Evolutionary conservation across 139 green algal species (phyloP).

Genomic region (Picochlorum sp.): DNA sequence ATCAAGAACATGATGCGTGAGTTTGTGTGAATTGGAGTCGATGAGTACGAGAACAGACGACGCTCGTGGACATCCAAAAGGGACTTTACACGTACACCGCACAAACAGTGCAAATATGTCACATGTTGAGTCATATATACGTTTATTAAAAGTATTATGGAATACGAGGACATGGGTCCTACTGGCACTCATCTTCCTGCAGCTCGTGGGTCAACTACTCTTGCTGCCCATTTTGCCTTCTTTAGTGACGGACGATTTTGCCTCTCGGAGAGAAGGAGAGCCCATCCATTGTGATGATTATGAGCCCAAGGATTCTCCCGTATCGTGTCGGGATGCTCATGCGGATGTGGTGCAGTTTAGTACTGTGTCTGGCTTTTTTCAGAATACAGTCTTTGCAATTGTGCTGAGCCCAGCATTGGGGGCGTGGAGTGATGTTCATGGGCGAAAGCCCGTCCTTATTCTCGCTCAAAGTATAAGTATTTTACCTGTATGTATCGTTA

Average conservation of each 20-base stretch:
- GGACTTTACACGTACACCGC: too few relatives aligned
- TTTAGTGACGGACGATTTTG: conserved; percentile 74
- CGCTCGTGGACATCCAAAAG: too few relatives aligned
- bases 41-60: too few relatives aligned
- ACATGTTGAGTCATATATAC: not conserved
- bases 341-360: conserved; percentile 44
- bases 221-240: conserved; percentile 49
- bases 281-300: conserved; percentile 57
- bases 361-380: conserved; percentile 55
- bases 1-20: too few relatives aligned
- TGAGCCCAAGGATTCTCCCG: conserved; percentile 12
- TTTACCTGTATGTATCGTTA: conserved; percentile 35
- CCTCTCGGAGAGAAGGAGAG: conserved; percentile 36
- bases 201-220: conserved; percentile 16
- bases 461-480: conserved; percentile 23
- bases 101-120: not conserved
- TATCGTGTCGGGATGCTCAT: conserved; percentile 48
- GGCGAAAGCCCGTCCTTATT: conserved; percentile 71
- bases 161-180: conserved; percentile 24
- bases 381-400: conserved; percentile 40
- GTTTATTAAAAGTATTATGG: conserved; percentile 14
- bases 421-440: conserved; percentile 53
- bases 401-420: conserved; percentile 57
- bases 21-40: too few relatives aligned
- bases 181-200: conserved; percentile 26